A percentile compares a stretch with the other conserved stretches of the same genome.
Evolutionary conservation across 106 monocot species (phyloP).

Genomic region (Dioscorea zingiberensis): DNA sequence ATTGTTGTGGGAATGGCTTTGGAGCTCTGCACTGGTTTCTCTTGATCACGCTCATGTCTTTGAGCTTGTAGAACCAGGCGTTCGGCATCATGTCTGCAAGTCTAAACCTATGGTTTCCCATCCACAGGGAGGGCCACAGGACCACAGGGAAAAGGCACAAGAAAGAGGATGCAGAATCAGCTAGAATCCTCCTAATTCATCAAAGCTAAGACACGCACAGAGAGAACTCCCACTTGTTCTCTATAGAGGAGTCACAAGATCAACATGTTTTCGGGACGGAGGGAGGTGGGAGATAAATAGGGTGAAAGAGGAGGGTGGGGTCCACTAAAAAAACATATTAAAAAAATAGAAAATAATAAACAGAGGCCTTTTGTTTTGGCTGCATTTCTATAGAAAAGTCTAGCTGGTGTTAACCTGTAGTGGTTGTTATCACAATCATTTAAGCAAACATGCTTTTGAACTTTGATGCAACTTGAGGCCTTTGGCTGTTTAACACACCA

Average conservation of each 20-base stretch:
- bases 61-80: slow-evolving; percentile 87
- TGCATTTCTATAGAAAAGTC: background rate
- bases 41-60: slow-evolving; percentile 33
- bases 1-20: slow-evolving; percentile 5
- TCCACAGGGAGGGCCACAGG: slow-evolving; percentile 11
- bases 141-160: too few species aligned
- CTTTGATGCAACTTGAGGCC: too few species aligned
- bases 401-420: background rate
- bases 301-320: background rate
- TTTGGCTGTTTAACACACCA: too few species aligned
- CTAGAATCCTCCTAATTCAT: too few species aligned
- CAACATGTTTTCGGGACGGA: too few species aligned
- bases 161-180: too few species aligned
- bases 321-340: background rate
- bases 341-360: background rate
- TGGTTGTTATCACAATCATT: background rate
- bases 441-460: background rate
- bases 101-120: slow-evolving; percentile 73
- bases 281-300: too few species aligned
- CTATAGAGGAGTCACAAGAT: too few species aligned
- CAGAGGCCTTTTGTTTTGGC: background rate
- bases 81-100: slow-evolving; percentile 81
- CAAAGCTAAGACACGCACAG: too few species aligned
- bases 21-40: slow-evolving; percentile 6
- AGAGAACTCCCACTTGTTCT: too few species aligned